Evolutionary conservation across 139 green algal species (phyloP), one percentile per base, ranked within the genome.

Genomic region (Spirogloea muscicola): DNA sequence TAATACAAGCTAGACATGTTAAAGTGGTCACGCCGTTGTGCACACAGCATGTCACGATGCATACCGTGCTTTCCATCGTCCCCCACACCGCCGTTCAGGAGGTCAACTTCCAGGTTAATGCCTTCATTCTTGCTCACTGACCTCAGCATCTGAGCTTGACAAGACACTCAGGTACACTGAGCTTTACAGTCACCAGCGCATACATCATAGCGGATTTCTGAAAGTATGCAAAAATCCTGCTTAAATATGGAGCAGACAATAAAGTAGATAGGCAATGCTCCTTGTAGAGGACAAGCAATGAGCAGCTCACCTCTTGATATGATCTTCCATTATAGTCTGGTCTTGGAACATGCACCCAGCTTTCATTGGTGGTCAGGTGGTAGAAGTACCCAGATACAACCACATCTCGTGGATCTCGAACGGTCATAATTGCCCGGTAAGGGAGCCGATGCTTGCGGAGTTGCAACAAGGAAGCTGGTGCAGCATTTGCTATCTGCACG

Each of bases 371-470:
- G 29, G 25, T 71, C 16, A 59, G 57, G 42, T 71, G 62, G 9
- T 71, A 71, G 41, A 71, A 71, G 40, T 71, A 71, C 27, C 62
- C 62, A 25, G 29, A 46, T 2, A 71, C 62, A 13, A 58, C 62
- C 38, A 71, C 62, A 58, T 71, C 62, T 21, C 62, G 27, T 10
- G 62, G 62, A 58, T 71, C 62, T 58, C 62, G 41, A 21, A 71
- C 41, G 5, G 62, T 41, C 42, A 71, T 31, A 38, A 71, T 58
- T 27, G 62, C 62, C n/a, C 31, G 38, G 29, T 59, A 71, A 33
- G 27, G 42, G 57, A n/a, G n/a, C n/a, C n/a, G n/a, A n/a, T n/a
- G 57, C 18, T 21, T 18, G 2, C 25, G 9, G 29, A 71, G 62
- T 6, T 59, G n/a, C 40, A 59, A 18, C 25, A 71, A 43, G 2